Conservation (phyloP, 108 stramenopile species). For the Pinguiococcus pyrenoidosus region DNA sequence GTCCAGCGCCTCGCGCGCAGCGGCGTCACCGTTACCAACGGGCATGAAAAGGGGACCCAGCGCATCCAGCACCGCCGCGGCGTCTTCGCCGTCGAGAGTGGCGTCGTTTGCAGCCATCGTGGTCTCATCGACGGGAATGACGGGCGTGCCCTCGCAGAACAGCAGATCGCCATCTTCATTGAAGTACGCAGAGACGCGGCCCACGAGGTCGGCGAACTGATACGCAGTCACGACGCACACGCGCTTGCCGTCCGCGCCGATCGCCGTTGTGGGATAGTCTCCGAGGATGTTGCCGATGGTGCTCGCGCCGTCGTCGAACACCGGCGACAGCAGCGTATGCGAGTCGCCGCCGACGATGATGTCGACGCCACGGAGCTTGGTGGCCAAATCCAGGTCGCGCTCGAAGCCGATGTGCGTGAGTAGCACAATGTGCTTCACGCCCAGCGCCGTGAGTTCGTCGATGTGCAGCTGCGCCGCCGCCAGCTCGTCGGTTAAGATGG, state of each 20-base stretch:
- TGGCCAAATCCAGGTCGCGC: slow-evolving; percentile 17
- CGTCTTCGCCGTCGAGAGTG: slow-evolving; percentile 1
- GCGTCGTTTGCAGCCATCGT: slow-evolving; percentile 2
- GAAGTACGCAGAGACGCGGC: slow-evolving; percentile 22
- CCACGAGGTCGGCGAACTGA: slow-evolving; percentile 34
- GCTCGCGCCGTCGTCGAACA: too few species aligned
- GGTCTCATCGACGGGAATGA: slow-evolving; percentile 18
- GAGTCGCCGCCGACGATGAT: slow-evolving; percentile 43
- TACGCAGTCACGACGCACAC: slow-evolving; percentile 42
- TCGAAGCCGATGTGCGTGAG: slow-evolving; percentile 40
- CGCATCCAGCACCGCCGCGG: slow-evolving; percentile 4
- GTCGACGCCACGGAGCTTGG: slow-evolving; percentile 40
- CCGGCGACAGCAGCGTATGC: slow-evolving; percentile 36
- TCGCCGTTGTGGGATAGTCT: slow-evolving; percentile 20
- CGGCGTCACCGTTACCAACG: too few species aligned
- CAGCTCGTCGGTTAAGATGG: slow-evolving; percentile 29
- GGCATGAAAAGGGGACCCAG: slow-evolving; percentile 4
- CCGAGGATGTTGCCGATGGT: too few species aligned
- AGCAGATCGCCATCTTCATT: slow-evolving; percentile 35
- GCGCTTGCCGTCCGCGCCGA: background rate
- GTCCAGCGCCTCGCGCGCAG: slow-evolving; percentile 22
- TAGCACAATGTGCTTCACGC: slow-evolving; percentile 41
- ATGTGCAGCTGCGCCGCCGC: slow-evolving; percentile 20
- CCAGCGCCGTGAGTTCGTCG: slow-evolving; percentile 19
- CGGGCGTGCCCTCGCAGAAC: slow-evolving; percentile 16